A percentile compares a stretch with the other conserved stretches of the same genome.
Evolutionary conservation across 768 basidiomycete genomes (phyloP).

Genomic region (Mycena olivaceomarginata): DNA sequence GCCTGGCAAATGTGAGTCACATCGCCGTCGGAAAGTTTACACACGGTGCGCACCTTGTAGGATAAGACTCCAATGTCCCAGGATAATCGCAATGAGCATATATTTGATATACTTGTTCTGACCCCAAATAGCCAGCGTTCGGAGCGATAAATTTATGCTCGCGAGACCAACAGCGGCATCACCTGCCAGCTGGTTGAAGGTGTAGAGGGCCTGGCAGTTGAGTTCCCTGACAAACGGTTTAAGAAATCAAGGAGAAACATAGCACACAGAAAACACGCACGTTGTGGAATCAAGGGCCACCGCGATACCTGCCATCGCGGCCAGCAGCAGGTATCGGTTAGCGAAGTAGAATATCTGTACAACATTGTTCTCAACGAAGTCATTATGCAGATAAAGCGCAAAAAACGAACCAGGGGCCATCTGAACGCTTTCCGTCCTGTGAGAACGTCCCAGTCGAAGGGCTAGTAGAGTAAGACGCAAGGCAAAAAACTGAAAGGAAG

Average conservation of each 20-base stretch:
- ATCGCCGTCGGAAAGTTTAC: background rate
- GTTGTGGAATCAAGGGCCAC: slow-evolving; percentile 70
- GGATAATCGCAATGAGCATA: slow-evolving; percentile 59
- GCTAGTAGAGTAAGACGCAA: background rate
- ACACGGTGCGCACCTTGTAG: slow-evolving; percentile 49
- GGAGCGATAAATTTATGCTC: slow-evolving; percentile 70
- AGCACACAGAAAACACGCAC: slow-evolving; percentile 50
- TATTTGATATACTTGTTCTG: slow-evolving; percentile 59
- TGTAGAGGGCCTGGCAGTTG: slow-evolving; percentile 78
- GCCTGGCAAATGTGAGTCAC: slow-evolving; percentile 57
- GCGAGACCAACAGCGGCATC: slow-evolving; percentile 70
- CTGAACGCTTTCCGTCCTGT: slow-evolving; percentile 62
- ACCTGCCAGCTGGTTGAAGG: slow-evolving; percentile 75
- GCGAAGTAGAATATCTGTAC: slow-evolving; percentile 66
- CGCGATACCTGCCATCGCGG: slow-evolving; percentile 65
- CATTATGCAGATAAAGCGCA: slow-evolving; percentile 12
- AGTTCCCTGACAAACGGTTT: slow-evolving; percentile 58
- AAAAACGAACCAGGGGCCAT: slow-evolving; percentile 65
- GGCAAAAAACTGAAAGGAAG: no score
- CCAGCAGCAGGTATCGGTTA: slow-evolving; percentile 63
- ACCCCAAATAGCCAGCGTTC: slow-evolving; percentile 61
- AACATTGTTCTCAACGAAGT: background rate
- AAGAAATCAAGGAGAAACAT: background rate
- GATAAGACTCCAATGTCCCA: slow-evolving; percentile 67
- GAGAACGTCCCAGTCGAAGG: slow-evolving; percentile 66